phyloP scores from a whole-genome alignment of 78 protist species.

The slime mould (Dictyostelium discoideum) region DNA sequence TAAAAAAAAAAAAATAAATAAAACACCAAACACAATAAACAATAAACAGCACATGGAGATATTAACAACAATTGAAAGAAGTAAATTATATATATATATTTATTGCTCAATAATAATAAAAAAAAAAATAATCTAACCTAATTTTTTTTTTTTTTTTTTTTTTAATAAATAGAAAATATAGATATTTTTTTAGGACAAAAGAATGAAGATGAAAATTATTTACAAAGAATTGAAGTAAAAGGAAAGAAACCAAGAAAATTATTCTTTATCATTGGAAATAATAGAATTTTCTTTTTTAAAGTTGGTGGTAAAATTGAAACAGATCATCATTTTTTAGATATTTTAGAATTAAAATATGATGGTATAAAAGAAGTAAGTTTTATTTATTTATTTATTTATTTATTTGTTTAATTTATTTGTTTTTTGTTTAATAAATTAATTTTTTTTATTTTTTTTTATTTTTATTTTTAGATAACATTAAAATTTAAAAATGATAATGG shows the following conservation, averaged over 20 bases:
- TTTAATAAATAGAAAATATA: constrained; percentile 34
- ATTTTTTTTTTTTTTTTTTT: neutral
- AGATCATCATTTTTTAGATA: constrained; percentile 59
- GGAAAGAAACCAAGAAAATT: constrained; percentile 72
- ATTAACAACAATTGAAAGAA: neutral
- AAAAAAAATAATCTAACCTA: neutral
- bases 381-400: neutral
- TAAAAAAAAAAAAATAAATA: neutral
- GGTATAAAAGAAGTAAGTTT: constrained; percentile 38
- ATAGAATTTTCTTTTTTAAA: constrained; percentile 62
- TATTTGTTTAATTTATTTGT: no score
- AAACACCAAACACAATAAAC: no score
- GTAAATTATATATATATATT: neutral
- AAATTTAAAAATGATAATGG: constrained; percentile 57
- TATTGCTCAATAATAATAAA: neutral
- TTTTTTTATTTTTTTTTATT: no score
- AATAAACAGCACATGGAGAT: neutral
- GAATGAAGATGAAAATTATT: constrained; percentile 61
- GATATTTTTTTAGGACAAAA: constrained; percentile 41
- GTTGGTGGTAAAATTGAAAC: constrained; percentile 67
- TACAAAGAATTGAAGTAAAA: constrained; percentile 56
- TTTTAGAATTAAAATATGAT: constrained; percentile 49
- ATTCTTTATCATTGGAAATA: constrained; percentile 56
- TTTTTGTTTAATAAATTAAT: no score
- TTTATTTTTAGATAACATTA: neutral